phyloP scores from a whole-genome alignment of 2,329 filamentous ascomycete genomes.

The Daldinia sp. region DNA sequence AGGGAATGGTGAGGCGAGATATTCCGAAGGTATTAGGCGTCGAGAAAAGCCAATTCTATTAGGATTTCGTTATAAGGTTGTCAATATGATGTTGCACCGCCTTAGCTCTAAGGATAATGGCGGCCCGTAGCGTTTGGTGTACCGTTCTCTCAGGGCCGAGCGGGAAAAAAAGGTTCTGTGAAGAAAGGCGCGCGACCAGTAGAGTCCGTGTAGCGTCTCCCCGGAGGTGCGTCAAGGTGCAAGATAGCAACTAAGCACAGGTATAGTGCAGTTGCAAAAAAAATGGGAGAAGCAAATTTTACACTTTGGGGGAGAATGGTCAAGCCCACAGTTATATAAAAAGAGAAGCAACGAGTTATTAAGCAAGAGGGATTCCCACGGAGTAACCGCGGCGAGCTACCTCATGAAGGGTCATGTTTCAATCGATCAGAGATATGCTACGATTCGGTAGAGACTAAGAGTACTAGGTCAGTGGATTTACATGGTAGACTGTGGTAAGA shows the following conservation, averaged over 20 bases:
- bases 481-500: background rate
- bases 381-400: constrained; percentile 30
- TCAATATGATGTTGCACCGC: constrained; percentile 10
- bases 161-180: constrained; percentile 1
- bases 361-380: constrained; percentile 18
- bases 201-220: constrained; percentile 8
- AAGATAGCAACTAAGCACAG: constrained; percentile 1
- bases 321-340: constrained; percentile 26
- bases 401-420: constrained; percentile 25
- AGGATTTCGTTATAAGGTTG: constrained; percentile 9
- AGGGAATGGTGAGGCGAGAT: background rate
- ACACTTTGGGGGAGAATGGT: constrained; percentile 6
- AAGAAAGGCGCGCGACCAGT: constrained; percentile 15
- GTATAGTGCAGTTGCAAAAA: constrained; percentile 3
- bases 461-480: constrained; percentile 12
- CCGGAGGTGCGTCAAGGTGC: constrained; percentile 1
- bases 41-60: constrained; percentile 22
- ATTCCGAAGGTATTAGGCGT: background rate
- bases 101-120: constrained; percentile 14
- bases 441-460: constrained; percentile 26
- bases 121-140: constrained; percentile 8
- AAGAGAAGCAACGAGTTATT: constrained; percentile 2
- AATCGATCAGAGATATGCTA: constrained; percentile 29
- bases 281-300: constrained; percentile 1
- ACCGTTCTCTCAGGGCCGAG: constrained; percentile 7